These are phyloP conservation scores for Cadophora sp. DNA, from an alignment of 2,329 filamentous ascomycete species.

Conservation along the genomic window DNA sequence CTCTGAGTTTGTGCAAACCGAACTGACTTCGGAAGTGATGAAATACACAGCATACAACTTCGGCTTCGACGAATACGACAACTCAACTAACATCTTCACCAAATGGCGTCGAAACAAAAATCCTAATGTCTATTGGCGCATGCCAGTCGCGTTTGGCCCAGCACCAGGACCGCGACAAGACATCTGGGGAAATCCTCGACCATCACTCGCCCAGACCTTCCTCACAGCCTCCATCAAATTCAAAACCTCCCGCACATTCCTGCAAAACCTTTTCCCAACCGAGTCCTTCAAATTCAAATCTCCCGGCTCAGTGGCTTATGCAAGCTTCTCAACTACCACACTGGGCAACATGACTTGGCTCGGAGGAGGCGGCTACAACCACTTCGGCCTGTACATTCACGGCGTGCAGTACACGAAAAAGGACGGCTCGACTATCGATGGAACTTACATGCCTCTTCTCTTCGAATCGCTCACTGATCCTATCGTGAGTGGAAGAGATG, in stretches of 20 bases:
- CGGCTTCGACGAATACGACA: neutral
- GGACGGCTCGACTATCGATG: neutral
- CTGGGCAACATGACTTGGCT: neutral
- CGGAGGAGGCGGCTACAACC: neutral
- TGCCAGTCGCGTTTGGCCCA: neutral
- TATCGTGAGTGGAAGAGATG: neutral
- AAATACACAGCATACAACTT: neutral
- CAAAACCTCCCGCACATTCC: slow-evolving; percentile 48
- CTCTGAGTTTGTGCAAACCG: too few species aligned
- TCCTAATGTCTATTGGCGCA: neutral
- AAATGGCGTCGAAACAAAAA: neutral
- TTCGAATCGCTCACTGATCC: neutral
- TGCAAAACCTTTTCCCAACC: slow-evolving; percentile 49
- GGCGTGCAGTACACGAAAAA: neutral
- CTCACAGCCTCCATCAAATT: slow-evolving; percentile 28
- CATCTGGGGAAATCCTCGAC: neutral
- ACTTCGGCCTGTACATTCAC: neutral
- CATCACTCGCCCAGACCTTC: neutral
- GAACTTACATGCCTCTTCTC: neutral
- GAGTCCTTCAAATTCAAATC: slow-evolving; percentile 44
- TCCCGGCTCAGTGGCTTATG: slow-evolving; percentile 46
- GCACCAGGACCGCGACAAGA: neutral
- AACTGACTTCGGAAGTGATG: neutral
- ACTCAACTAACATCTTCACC: neutral
- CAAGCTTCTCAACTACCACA: neutral